These are phyloP conservation scores for Fusarium begoniae DNA, from an alignment of 2,329 filamentous ascomycete genomes.

Conservation along the genomic window DNA sequence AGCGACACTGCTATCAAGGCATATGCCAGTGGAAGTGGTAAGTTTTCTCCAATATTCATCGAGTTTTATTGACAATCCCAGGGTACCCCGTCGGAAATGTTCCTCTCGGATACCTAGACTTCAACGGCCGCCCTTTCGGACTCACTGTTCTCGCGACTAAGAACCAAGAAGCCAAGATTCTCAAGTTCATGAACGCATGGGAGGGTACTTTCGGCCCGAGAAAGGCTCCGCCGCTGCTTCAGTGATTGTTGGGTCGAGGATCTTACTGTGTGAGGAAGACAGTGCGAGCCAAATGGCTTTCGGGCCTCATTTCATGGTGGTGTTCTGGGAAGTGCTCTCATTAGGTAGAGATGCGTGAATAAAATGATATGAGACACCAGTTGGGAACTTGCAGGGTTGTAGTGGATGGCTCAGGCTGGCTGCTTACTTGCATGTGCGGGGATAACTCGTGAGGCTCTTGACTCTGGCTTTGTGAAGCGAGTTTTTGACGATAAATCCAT, in stretches of 20 bases:
- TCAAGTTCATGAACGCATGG: not conserved
- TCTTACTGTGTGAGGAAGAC: not conserved
- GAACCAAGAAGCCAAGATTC: not conserved
- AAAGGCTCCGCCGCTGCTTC: not conserved
- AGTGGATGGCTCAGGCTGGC: not conserved
- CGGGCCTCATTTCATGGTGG: not conserved
- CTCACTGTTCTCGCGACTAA: not conserved
- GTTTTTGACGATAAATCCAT: not conserved
- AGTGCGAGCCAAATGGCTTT: not conserved
- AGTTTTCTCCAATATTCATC: rapidly evolving
- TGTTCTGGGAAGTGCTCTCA: not conserved
- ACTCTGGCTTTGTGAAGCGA: not conserved
- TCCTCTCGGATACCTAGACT: not conserved
- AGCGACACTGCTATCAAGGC: not conserved
- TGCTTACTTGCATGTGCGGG: not conserved
- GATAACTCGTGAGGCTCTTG: not conserved
- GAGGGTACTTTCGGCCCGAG: not conserved
- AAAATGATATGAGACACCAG: not conserved
- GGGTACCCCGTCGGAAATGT: not conserved
- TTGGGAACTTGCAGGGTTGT: not conserved
- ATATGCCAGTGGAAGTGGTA: not conserved
- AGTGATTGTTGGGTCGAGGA: not conserved
- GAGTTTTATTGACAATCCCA: not conserved
- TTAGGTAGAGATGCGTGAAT: not conserved
- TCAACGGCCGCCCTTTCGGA: not conserved